phyloP scores from a whole-genome alignment of 2,329 filamentous ascomycete species.

The Cladosporium austrohemisphaericum region DNA sequence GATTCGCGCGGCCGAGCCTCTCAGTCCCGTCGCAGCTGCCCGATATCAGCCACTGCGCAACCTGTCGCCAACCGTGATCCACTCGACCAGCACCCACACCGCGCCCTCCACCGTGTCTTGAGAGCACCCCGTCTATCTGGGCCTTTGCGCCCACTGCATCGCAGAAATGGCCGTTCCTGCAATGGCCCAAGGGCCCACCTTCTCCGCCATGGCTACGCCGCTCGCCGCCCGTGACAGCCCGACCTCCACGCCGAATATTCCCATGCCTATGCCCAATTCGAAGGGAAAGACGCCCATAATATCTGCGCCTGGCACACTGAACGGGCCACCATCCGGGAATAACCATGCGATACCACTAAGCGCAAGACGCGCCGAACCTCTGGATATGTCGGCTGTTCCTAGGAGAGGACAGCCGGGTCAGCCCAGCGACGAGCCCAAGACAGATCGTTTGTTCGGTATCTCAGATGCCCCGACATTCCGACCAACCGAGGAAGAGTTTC shows the following conservation, averaged over 20 bases:
- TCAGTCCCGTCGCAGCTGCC: conserved; percentile 11
- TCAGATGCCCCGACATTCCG: conserved; percentile 86
- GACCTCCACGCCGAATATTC: not conserved
- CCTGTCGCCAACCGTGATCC: not conserved
- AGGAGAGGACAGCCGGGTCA: conserved; percentile 78
- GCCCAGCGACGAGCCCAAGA: conserved; percentile 70
- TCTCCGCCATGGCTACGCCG: conserved; percentile 8
- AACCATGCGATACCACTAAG: conserved; percentile 54
- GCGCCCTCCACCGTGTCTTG: conserved; percentile 1
- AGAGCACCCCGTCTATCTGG: conserved; percentile 1
- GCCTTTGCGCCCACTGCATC: conserved; percentile 12
- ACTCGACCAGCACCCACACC: not conserved
- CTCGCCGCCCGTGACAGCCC: conserved; percentile 6
- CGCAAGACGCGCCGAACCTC: conserved; percentile 60
- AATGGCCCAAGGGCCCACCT: conserved; percentile 8
- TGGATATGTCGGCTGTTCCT: conserved; percentile 88
- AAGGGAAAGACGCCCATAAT: conserved; percentile 22
- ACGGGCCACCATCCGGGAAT: conserved; percentile 38
- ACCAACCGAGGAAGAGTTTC: conserved; percentile 90
- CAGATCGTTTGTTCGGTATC: conserved; percentile 76
- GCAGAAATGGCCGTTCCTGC: conserved; percentile 15
- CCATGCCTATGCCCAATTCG: not conserved
- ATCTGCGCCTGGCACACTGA: conserved; percentile 29
- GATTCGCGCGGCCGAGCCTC: conserved; percentile 10
- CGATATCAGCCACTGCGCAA: conserved; percentile 12